These are phyloP conservation scores for Neonectria neomacrospora DNA, from an alignment of 2,329 filamentous ascomycete genomes.

Conservation along the genomic window DNA sequence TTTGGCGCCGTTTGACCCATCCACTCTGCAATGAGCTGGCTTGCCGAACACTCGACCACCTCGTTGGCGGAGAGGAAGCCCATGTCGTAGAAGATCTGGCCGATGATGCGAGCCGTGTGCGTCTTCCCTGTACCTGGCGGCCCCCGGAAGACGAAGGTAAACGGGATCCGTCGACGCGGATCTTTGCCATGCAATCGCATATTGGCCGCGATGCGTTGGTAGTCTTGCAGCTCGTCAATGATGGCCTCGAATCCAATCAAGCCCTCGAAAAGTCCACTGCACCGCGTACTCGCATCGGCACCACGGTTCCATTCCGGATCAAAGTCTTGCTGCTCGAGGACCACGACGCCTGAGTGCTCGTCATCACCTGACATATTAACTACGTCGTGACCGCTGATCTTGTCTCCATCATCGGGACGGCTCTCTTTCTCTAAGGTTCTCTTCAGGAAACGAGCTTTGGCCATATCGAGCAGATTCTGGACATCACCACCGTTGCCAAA, in stretches of 20 bases:
- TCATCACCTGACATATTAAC: neutral
- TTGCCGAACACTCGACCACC: slow-evolving; percentile 71
- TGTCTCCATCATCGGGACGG: neutral
- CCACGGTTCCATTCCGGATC: neutral
- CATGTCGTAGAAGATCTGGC: slow-evolving; percentile 76
- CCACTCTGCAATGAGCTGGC: slow-evolving; percentile 72
- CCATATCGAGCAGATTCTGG: slow-evolving; percentile 70
- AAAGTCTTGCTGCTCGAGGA: neutral
- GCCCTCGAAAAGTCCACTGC: neutral
- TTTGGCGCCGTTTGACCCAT: slow-evolving; percentile 74
- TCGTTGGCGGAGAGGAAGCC: slow-evolving; percentile 68
- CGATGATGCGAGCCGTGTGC: slow-evolving; percentile 72
- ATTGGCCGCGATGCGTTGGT: slow-evolving; percentile 56
- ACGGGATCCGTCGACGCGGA: slow-evolving; percentile 59
- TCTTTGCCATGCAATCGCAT: neutral
- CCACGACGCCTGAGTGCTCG: neutral
- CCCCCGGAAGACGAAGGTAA: slow-evolving; percentile 72
- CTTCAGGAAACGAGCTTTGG: slow-evolving; percentile 42
- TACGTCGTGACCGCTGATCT: neutral
- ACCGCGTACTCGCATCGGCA: neutral
- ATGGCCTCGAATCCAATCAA: slow-evolving; percentile 57
- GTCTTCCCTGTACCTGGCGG: slow-evolving; percentile 74
- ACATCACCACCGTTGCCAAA: slow-evolving; percentile 83
- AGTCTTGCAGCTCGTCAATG: slow-evolving; percentile 61
- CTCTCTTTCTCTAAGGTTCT: neutral